Evolutionary conservation across 202 grass and related monocot genomes (phyloP), one percentile per base, ranked within the genome.

Genomic region (Setaria italica): DNA sequence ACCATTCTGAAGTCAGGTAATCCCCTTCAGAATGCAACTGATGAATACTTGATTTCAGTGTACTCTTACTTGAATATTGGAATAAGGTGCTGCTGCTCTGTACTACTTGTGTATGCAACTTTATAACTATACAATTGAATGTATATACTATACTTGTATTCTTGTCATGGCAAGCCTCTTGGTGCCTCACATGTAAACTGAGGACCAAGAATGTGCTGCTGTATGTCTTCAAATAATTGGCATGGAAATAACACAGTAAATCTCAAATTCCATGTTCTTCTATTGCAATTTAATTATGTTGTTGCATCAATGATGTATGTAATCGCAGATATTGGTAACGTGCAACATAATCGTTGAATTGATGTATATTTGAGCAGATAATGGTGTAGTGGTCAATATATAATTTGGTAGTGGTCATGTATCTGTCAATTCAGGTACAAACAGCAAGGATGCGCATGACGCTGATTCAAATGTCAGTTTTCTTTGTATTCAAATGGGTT

Each of bases 171-270:
- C 70, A 84, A 63, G 17, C 74, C 68, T 66, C 51, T 67, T 83
- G 69, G 66, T 87, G 63, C 82, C 78, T 87, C 33, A 75, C 58
- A 87, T 87, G 84, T 87, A 87, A 84, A 87, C 87, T 80, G 69
- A 75, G 62, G 69, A 29, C 69, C 53, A 53, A 70, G 25, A 80
- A 64, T 87, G 74, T 79, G 62, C 51, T 69, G 47, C 56, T 87
- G 75, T 76, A 62, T 80, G 69, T 69, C 43, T 55, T 43, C 19
- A 70, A 74, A 43, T 25, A 77, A 43, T 60, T 77, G 17, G 1
- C 11, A 25, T 43, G 19, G 48, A 41, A 89, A 81, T 85, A 43
- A 69, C 62, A 70, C 32, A 69, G 34, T 46, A 41, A 70, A 39
- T 43, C 17, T 43, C 4, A 11, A 19, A 39, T 34, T 20, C 51